These are phyloP conservation scores for Kalanchoe fedtschenkoi DNA, from an alignment of 164 flowering plant genomes.

Conservation along the genomic window DNA sequence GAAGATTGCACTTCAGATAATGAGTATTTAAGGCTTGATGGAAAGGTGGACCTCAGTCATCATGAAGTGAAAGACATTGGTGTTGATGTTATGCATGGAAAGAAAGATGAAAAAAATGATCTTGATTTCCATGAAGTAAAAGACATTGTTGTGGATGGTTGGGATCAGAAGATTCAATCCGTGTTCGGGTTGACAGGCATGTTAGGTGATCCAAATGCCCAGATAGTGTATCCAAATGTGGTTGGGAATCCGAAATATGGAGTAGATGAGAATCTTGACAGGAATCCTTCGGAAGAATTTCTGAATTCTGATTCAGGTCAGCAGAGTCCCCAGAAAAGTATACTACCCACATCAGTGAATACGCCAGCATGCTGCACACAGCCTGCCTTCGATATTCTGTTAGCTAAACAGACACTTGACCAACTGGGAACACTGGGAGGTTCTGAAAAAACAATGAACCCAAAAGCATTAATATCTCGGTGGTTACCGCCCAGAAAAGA, in stretches of 20 bases:
- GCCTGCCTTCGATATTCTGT: conserved; percentile 23
- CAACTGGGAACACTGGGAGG: conserved; percentile 28
- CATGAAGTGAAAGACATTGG: conserved; percentile 7
- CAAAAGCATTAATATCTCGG: conserved; percentile 24
- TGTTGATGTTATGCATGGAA: conserved; percentile 9
- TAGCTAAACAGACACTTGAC: conserved; percentile 29
- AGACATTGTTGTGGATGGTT: conserved; percentile 6
- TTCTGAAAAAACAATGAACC: conserved; percentile 26
- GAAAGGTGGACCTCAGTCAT: background rate
- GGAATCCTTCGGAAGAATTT: conserved; percentile 15
- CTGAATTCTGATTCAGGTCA: conserved; percentile 16
- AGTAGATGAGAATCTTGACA: conserved; percentile 21
- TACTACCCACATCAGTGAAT: conserved; percentile 20
- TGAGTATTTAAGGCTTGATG: background rate
- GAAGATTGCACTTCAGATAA: conserved; percentile 22
- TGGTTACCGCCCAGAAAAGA: conserved; percentile 64
- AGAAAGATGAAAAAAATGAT: conserved; percentile 1
- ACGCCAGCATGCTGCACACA: conserved; percentile 16
- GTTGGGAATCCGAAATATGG: conserved; percentile 18
- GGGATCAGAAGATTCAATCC: background rate
- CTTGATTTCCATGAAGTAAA: conserved; percentile 8
- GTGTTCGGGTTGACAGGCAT: conserved; percentile 7
- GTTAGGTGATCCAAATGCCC: conserved; percentile 11
- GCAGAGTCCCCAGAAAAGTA: conserved; percentile 26
- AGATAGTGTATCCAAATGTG: conserved; percentile 12